Evolutionary conservation across 2,329 filamentous ascomycete genomes (phyloP).

Genomic region (Venturia oleaginea): DNA sequence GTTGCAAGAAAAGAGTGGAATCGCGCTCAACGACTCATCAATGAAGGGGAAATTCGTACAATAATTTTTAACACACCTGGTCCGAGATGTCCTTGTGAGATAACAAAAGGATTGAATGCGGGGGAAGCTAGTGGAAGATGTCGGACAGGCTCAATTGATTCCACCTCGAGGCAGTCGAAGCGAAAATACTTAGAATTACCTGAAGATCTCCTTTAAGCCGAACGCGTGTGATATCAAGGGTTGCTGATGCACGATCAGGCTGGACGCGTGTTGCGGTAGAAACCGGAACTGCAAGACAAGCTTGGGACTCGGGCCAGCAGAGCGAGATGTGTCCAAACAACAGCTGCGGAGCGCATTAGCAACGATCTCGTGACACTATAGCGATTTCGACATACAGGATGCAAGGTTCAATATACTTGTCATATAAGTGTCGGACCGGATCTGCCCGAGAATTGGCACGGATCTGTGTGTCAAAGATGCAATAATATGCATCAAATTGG

Average conservation of each 20-base stretch:
- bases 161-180: background rate
- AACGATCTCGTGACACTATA: background rate
- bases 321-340: background rate
- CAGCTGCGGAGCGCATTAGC: background rate
- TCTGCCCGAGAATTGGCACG: background rate
- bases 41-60: background rate
- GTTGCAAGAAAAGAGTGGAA: background rate
- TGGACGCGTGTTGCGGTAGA: background rate
- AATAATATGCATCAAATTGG: background rate
- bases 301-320: background rate
- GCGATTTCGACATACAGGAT: background rate
- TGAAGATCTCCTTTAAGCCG: background rate
- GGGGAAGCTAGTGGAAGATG: background rate
- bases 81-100: background rate
- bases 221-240: background rate
- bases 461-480: background rate
- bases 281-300: background rate
- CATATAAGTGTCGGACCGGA: constrained; percentile 1
- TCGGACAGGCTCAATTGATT: background rate
- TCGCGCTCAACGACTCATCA: background rate
- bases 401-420: background rate
- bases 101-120: background rate
- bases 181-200: background rate
- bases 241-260: background rate
- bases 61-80: background rate